A percentile compares a stretch with the other conserved stretches of the same genome.
Evolutionary conservation across 768 basidiomycete genomes (phyloP).

Genomic region (Hypholoma fasciculare): DNA sequence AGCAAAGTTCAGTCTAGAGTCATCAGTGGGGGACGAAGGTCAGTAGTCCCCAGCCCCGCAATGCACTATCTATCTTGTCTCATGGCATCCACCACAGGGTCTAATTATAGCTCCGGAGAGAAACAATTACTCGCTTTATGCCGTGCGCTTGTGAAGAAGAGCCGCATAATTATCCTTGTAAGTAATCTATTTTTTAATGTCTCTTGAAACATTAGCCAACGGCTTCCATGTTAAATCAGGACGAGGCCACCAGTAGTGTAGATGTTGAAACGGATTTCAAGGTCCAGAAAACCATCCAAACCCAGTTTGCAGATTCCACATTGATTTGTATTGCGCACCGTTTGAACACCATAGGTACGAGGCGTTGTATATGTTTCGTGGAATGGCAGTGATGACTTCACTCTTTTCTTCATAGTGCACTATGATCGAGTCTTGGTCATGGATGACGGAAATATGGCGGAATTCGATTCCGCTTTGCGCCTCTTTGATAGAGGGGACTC

Average conservation of each 20-base stretch:
- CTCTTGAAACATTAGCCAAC: neutral
- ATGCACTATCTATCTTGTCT: neutral
- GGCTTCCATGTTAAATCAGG: slow-evolving; percentile 31
- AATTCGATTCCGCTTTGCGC: slow-evolving; percentile 72
- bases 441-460: slow-evolving; percentile 66
- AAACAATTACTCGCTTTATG: slow-evolving; percentile 64
- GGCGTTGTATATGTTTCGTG: neutral
- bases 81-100: slow-evolving; percentile 33
- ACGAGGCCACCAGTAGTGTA: slow-evolving; percentile 64
- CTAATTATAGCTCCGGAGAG: slow-evolving; percentile 70
- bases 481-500: slow-evolving; percentile 62
- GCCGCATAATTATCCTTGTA: slow-evolving; percentile 57
- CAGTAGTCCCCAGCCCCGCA: slow-evolving; percentile 2
- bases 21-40: slow-evolving; percentile 65
- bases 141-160: slow-evolving; percentile 62
- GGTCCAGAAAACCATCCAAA: slow-evolving; percentile 63
- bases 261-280: slow-evolving; percentile 65
- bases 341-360: slow-evolving; percentile 55
- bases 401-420: slow-evolving; percentile 38
- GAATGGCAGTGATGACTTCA: neutral
- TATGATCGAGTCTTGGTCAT: slow-evolving; percentile 75
- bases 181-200: slow-evolving; percentile 18
- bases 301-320: slow-evolving; percentile 55
- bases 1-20: slow-evolving; percentile 69
- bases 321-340: slow-evolving; percentile 59